These are phyloP conservation scores for Candida silvicultrix DNA, from an alignment of 805 yeast species.

Conservation along the genomic window DNA sequence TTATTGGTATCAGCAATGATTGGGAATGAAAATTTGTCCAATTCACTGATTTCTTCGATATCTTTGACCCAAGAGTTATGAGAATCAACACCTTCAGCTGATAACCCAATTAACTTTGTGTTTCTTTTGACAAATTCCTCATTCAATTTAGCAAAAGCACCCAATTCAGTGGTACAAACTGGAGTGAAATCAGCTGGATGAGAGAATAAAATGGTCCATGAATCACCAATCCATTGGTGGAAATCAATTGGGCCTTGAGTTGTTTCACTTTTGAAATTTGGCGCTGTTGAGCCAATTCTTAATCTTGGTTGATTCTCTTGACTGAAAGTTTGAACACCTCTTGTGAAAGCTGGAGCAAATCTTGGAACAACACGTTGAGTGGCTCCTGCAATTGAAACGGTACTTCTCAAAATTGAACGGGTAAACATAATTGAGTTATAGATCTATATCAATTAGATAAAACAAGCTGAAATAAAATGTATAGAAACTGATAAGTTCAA, in stretches of 20 bases:
- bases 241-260: constrained; percentile 80
- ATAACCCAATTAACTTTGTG: constrained; percentile 83
- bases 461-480: too few relatives aligned
- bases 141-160: constrained; percentile 86
- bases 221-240: constrained; percentile 80
- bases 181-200: constrained; percentile 98
- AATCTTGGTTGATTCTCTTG: constrained; percentile 54
- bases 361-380: constrained; percentile 9
- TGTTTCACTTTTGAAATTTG: constrained; percentile 79
- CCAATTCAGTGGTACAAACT: constrained; percentile 93
- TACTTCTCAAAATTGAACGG: constrained; percentile 23
- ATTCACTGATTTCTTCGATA: constrained; percentile 74
- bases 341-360: constrained; percentile 20
- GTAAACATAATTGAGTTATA: constrained; percentile 17
- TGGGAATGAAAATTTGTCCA: constrained; percentile 77
- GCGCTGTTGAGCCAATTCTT: constrained; percentile 81
- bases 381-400: constrained; percentile 15
- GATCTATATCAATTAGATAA: too few relatives aligned
- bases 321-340: constrained; percentile 39
- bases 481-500: too few relatives aligned
- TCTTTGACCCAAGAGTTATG: constrained; percentile 88
- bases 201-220: constrained; percentile 85
- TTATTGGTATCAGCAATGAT: constrained; percentile 84
- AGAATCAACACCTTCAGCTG: constrained; percentile 75
- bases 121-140: constrained; percentile 83